Percentiles rank a stretch among this genome's conserved stretches.
Conservation (phyloP, 2,329 filamentous ascomycete genomes). For the Cladobotryum mycophilum region DNA sequence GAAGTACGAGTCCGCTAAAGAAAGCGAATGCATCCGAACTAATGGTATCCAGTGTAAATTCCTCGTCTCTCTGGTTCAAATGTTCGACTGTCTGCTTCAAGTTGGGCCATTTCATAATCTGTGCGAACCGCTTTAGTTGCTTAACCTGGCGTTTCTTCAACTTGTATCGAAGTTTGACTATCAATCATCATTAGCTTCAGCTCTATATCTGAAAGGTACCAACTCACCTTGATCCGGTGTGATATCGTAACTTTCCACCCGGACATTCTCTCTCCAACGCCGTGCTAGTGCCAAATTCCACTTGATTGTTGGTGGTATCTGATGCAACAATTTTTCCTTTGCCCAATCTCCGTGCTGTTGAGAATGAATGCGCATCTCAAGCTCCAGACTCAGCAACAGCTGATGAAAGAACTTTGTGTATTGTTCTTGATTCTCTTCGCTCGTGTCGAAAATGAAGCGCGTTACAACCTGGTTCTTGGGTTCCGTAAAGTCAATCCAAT, state of each 20-base stretch:
- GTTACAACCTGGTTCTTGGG: conserved; percentile 67
- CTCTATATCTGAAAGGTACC: neutral
- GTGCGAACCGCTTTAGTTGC: conserved; percentile 61
- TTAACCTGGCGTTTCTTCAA: conserved; percentile 63
- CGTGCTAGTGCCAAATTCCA: conserved; percentile 70
- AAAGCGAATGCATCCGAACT: conserved; percentile 71
- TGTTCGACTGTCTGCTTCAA: conserved; percentile 57
- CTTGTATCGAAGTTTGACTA: conserved; percentile 57
- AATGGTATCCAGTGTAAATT: conserved; percentile 51
- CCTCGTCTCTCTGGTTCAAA: conserved; percentile 53
- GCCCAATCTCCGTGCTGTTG: conserved; percentile 54
- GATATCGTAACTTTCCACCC: conserved; percentile 54
- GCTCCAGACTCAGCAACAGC: conserved; percentile 65
- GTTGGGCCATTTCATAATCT: conserved; percentile 73
- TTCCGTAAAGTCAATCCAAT: conserved; percentile 68
- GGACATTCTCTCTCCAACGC: conserved; percentile 65
- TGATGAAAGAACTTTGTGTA: conserved; percentile 70
- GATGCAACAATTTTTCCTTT: conserved; percentile 56
- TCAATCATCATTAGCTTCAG: neutral
- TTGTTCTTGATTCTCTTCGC: conserved; percentile 46
- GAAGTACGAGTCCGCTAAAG: conserved; percentile 67
- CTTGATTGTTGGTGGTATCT: conserved; percentile 63
- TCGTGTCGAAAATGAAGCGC: conserved; percentile 61
- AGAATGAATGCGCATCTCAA: conserved; percentile 64
- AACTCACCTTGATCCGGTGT: conserved; percentile 45